Base-by-base conservation (phyloP, 495 filamentous ascomycete genomes). In the Penicillium pulvis region DNA sequence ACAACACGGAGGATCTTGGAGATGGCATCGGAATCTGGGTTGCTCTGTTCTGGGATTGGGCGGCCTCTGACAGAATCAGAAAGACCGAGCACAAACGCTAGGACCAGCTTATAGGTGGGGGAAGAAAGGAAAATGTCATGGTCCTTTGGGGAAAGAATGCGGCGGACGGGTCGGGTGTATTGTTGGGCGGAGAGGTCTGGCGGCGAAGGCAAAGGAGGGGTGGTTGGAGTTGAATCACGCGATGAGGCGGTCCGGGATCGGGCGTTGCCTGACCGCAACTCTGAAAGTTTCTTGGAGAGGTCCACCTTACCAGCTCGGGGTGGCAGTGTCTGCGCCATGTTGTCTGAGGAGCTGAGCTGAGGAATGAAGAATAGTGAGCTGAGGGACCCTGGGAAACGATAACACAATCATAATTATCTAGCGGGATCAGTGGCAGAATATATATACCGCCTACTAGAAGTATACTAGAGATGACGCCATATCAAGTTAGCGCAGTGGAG, bases 51-150 rank as follows among this genome's bases (percentile, higher is more conserved):
- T 1, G 90, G 91, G 55, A 88, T 79, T n/a, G 90, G 84, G 17
- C 76, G 83, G 66, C 92, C 91, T 54, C 86, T 77, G 42, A 95
- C 90, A 0, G 89, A 85, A 58, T 97, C 92, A 42, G 91, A 86
- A 42, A 98, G 87, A 33, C 83, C 81, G 65, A 96, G 97, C 60
- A 97, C 82, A 66, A 96, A 99, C 19, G 88, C 83, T 23, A 89
- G 68, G 51, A 99, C 78, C 6, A 97, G 85, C 4, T 73, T 80
- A 69, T 93, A 89, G 7, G 93, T 90, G 0, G 87, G 82, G 0
- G 93, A 97, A 12, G 83, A 72, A 9, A 90, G 81, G 69, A 96
- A 99, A 7, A 90, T 73, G 14, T 90, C 82, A 68, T 94, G 93
- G 66, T 99, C 95, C 45, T 83, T 72, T 2, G 77, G 72, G 4